Percentiles rank a stretch among this genome's conserved stretches.
Conservation (phyloP, 768 basidiomycete species). For the Filobasidium floriforme region DNA sequence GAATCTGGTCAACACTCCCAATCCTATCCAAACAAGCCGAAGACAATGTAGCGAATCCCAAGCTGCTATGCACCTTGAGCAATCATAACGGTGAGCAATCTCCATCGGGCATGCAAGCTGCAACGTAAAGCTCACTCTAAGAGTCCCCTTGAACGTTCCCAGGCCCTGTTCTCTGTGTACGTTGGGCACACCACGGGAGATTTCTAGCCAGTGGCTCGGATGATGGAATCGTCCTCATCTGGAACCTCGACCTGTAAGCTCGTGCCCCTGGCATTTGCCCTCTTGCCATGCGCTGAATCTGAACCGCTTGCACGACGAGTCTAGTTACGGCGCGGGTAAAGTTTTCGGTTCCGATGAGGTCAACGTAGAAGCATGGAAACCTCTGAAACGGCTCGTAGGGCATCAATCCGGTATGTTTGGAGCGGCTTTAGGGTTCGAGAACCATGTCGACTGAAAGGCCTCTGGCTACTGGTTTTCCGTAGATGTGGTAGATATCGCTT, state of each 20-base stretch:
- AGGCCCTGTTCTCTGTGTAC: constrained; percentile 72
- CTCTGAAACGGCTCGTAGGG: constrained; percentile 78
- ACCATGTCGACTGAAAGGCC: background rate
- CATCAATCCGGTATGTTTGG: constrained; percentile 75
- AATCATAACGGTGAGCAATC: constrained; percentile 69
- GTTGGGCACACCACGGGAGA: constrained; percentile 88
- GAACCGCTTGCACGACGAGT: background rate
- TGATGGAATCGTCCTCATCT: constrained; percentile 90
- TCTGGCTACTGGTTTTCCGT: background rate
- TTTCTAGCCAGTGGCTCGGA: constrained; percentile 96
- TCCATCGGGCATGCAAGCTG: background rate
- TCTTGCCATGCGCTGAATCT: background rate
- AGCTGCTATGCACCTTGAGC: constrained; percentile 78
- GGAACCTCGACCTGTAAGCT: constrained; percentile 92
- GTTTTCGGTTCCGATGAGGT: constrained; percentile 92
- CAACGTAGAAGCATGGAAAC: constrained; percentile 96
- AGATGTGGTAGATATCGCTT: constrained; percentile 94
- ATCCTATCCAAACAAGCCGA: constrained; percentile 65
- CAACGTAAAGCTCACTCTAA: background rate
- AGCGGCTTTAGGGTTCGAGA: background rate
- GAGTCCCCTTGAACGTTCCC: constrained; percentile 1
- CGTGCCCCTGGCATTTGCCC: background rate
- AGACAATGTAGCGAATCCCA: constrained; percentile 66
- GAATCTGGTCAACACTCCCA: constrained; percentile 94
- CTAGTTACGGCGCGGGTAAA: constrained; percentile 69